phyloP scores from a whole-genome alignment of 2,329 filamentous ascomycete species.

The Paraphaeosphaeria sporulosa region DNA sequence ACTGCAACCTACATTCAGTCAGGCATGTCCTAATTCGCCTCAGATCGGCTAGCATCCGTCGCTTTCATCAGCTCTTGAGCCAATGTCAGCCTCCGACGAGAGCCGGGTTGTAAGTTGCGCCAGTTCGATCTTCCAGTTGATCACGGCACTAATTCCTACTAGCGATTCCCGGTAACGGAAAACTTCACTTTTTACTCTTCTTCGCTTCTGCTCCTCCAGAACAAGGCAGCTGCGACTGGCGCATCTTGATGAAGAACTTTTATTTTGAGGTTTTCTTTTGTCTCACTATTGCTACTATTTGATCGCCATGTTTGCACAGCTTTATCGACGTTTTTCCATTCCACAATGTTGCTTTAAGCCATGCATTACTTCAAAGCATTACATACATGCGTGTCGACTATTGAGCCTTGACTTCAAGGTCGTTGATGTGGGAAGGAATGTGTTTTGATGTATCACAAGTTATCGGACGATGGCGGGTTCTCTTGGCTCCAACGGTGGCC shows the following conservation, averaged over 20 bases:
- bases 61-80: conserved; percentile 27
- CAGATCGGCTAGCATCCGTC: conserved; percentile 35
- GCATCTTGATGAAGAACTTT: too few relatives aligned
- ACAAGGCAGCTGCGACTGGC: too few relatives aligned
- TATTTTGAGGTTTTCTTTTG: neutral
- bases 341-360: neutral
- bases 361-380: neutral
- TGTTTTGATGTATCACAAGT: neutral
- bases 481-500: neutral
- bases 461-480: neutral
- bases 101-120: too few relatives aligned
- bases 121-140: too few relatives aligned
- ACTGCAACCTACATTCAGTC: neutral
- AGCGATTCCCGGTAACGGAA: conserved; percentile 14
- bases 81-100: conserved; percentile 30
- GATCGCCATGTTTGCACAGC: neutral
- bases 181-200: neutral
- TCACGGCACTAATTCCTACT: too few relatives aligned
- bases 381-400: neutral
- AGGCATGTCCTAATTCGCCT: neutral
- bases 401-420: neutral
- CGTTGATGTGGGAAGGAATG: neutral
- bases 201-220: too few relatives aligned
- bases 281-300: neutral
- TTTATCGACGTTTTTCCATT: neutral